These are phyloP conservation scores for Pachyrhizus erosus DNA, from an alignment of 306 rosid genomes.

Conservation along the genomic window DNA sequence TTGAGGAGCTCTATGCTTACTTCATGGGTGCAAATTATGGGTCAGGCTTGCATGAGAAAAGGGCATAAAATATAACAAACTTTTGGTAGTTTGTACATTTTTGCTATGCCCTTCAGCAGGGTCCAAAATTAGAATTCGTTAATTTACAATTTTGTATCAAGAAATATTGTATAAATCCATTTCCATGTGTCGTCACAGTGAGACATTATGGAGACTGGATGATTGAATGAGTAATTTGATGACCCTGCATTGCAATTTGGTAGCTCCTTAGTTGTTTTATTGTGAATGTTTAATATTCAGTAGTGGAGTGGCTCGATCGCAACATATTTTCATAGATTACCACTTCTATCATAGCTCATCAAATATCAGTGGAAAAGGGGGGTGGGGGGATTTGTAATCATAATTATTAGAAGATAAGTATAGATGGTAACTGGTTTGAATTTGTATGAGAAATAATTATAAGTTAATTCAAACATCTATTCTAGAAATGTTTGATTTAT, in stretches of 20 bases:
- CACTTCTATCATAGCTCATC: too few relatives aligned
- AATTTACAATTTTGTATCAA: background rate
- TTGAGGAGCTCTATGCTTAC: conserved; percentile 61
- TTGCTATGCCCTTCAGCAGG: background rate
- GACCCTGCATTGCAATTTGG: background rate
- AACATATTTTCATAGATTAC: background rate
- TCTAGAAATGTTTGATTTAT: background rate
- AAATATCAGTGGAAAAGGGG: background rate
- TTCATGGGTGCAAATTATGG: conserved; percentile 48
- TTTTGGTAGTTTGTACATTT: background rate
- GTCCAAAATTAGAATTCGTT: background rate
- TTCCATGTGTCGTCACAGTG: background rate
- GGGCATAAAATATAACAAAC: background rate
- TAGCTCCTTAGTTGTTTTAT: background rate
- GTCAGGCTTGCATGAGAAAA: conserved; percentile 38
- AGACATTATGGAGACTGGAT: background rate
- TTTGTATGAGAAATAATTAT: background rate
- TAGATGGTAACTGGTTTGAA: background rate
- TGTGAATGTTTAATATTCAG: background rate
- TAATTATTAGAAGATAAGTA: background rate
- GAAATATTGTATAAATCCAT: background rate
- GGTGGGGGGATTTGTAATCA: background rate
- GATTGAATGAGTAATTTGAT: background rate
- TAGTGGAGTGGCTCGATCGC: background rate
- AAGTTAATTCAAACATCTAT: background rate